Percentiles rank a stretch among this genome's conserved stretches.
These are phyloP conservation scores for Geotrichum fermentans DNA, from an alignment of 1,139 yeast species.

Conservation along the genomic window DNA sequence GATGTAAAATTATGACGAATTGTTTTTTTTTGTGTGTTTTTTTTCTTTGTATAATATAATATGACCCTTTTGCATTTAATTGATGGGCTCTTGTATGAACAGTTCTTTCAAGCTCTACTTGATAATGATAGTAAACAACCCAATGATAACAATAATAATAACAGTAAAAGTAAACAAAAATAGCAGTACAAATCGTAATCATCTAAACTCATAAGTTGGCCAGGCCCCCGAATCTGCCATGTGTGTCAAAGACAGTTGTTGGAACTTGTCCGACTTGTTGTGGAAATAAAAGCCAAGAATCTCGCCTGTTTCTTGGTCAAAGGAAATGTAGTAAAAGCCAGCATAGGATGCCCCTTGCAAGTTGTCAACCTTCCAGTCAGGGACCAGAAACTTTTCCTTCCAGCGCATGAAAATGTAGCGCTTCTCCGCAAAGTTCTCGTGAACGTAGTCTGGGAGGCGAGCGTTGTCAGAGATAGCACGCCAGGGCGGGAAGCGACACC, in stretches of 20 bases:
- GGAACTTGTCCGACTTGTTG: constrained; percentile 69
- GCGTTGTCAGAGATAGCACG: constrained; percentile 38
- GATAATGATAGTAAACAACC: neutral
- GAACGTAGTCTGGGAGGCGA: constrained; percentile 32
- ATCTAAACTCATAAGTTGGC: constrained; percentile 40
- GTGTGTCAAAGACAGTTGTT: constrained; percentile 54
- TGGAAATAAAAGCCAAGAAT: constrained; percentile 81
- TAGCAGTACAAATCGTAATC: neutral
- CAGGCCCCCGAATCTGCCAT: constrained; percentile 41
- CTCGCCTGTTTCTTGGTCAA: constrained; percentile 70
- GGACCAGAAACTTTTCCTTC: constrained; percentile 84
- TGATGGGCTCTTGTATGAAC: no score
- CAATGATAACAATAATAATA: neutral
- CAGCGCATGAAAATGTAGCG: constrained; percentile 81
- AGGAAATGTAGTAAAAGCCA: constrained; percentile 84
- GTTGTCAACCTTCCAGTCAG: constrained; percentile 62
- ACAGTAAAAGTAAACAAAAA: neutral
- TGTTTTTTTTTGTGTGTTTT: neutral
- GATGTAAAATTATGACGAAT: neutral
- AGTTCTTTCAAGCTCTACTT: no score
- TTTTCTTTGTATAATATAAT: neutral
- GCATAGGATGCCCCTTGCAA: constrained; percentile 78
- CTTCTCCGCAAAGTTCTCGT: constrained; percentile 36
- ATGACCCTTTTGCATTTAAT: neutral
- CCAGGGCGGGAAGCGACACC: constrained; percentile 73